Evolutionary conservation across 2,329 filamentous ascomycete genomes (phyloP), one percentile per base, ranked within the genome.

Genomic region (Stenocarpella maydis): DNA sequence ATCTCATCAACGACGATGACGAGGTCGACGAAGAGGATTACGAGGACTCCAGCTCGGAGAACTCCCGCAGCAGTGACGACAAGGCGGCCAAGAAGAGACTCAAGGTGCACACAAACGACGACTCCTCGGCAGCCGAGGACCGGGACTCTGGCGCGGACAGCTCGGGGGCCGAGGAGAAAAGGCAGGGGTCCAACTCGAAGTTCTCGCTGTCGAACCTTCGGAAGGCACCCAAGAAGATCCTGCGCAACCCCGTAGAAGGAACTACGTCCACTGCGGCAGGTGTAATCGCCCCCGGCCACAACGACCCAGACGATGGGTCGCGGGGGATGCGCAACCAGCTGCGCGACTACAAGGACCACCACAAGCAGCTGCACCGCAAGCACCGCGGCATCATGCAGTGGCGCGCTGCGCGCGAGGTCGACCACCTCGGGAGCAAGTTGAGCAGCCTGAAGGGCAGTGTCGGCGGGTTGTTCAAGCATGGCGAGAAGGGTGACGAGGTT

Each of bases 301-400:
- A 82, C 64, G 77, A 81, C 50, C 73, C 78, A 0, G 79, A 83
- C 65, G 79, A 84, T 66, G 78, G 75, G 34, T 83, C 80, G 72
- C 80, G 83, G 71, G 88, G 83, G 47, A 76, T 81, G 45, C 78
- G 82, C 12, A 84, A 85, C 52, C 82, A 87, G 75, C 70, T 89
- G 54, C 85, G 84, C 68, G 89, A 91, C 70, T 92, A 90, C 76
- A 88, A 86, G 75, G 82, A 84, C 69, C 82, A 89, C 73, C 82
- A 85, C 72, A 87, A 86, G 77, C 84, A 87, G 71, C 79, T 91
- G 72, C 90, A 92, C 77, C 82, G 90, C 60, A 86, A 87, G 75
- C 89, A 94, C 75, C 81, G 89, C 26, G 91, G 91, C 0, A 76
- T 91, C 49, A 94, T 94, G 91, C 91, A 94, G 79, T 94, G 90